A percentile compares a stretch with the other conserved stretches of the same genome.
phyloP scores from a whole-genome alignment of 1,284 basidiomycete species.

The Melampsora occidentalis region DNA sequence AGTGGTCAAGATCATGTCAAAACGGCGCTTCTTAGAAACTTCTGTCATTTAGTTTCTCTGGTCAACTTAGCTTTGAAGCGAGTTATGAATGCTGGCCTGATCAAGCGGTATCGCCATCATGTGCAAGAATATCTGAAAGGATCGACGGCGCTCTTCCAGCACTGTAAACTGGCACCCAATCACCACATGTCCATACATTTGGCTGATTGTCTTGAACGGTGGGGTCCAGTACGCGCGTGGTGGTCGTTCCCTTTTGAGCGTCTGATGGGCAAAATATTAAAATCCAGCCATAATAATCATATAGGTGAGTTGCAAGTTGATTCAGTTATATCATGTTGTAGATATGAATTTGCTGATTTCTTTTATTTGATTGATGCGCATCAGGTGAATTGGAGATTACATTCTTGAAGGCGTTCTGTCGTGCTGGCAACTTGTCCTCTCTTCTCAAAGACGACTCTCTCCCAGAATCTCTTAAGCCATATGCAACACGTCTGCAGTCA shows the following conservation, averaged over 20 bases:
- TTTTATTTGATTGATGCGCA: too few relatives aligned
- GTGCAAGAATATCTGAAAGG: constrained; percentile 17
- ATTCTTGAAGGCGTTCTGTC: constrained; percentile 6
- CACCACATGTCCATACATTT: constrained; percentile 34
- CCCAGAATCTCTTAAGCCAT: background rate
- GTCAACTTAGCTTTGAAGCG: constrained; percentile 18
- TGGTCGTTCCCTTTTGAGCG: constrained; percentile 28
- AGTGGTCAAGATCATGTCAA: background rate
- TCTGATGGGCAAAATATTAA: constrained; percentile 24
- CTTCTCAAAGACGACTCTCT: background rate
- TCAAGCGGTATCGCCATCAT: constrained; percentile 10
- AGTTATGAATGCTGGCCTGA: background rate
- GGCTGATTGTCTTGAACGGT: constrained; percentile 19
- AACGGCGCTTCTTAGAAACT: constrained; percentile 7
- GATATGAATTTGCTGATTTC: too few relatives aligned
- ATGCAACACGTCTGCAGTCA: background rate
- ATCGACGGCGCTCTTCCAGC: constrained; percentile 16
- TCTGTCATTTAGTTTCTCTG: constrained; percentile 17
- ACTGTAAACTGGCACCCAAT: constrained; percentile 20
- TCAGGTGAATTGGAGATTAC: constrained; percentile 20
- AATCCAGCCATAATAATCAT: constrained; percentile 15
- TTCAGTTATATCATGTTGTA: too few relatives aligned
- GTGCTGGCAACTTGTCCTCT: background rate
- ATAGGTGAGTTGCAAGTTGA: constrained; percentile 2
- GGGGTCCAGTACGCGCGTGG: constrained; percentile 11